A percentile compares a stretch with the other conserved stretches of the same genome.
Conservation (phyloP, 2,329 filamentous ascomycete genomes). For the Sclerotinia borealis region DNA sequence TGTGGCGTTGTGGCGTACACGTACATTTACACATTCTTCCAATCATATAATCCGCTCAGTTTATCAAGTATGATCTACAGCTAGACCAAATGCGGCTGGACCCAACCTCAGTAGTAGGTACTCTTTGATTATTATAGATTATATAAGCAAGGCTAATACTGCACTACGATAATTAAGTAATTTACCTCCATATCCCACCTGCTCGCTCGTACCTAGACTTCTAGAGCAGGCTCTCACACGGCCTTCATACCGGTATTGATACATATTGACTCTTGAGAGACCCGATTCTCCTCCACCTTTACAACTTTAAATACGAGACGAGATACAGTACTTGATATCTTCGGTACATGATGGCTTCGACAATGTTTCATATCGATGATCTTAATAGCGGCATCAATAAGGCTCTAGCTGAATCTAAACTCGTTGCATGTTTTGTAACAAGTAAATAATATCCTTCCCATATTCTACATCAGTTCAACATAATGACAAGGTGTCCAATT, state of each 20-base stretch:
- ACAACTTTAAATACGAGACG: neutral
- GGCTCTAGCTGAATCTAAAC: slow-evolving; percentile 68
- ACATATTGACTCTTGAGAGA: no score
- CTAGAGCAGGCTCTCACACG: no score
- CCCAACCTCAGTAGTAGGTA: no score
- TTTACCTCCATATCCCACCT: no score
- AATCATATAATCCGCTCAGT: no score
- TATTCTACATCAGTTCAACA: neutral
- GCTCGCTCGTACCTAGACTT: no score
- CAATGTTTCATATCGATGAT: slow-evolving; percentile 77
- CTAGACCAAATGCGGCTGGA: no score
- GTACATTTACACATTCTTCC: no score
- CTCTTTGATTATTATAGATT: neutral
- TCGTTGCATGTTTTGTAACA: slow-evolving; percentile 79
- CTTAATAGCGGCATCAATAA: slow-evolving; percentile 74
- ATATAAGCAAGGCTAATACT: neutral
- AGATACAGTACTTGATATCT: neutral
- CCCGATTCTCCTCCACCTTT: neutral
- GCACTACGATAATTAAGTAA: no score
- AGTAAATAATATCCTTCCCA: slow-evolving; percentile 41
- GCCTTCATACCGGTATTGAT: no score
- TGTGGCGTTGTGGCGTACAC: neutral
- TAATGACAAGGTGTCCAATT: slow-evolving; percentile 10
- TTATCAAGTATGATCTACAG: no score
- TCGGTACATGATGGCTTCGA: neutral